phyloP scores from a whole-genome alignment of 2,329 filamentous ascomycete genomes.

The Trichophyton equinum region DNA sequence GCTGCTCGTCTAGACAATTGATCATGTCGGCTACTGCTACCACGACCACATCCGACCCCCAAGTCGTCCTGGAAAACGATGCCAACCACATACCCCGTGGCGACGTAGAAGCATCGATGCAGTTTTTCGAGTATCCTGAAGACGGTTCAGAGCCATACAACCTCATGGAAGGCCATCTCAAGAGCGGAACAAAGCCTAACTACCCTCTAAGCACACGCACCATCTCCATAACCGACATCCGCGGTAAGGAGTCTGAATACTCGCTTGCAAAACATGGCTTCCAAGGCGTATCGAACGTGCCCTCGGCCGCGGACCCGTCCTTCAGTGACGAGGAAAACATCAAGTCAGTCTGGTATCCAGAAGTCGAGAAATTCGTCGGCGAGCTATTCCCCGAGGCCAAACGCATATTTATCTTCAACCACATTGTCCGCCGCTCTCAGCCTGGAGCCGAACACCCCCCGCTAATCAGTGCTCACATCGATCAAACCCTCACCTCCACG shows the following conservation, averaged over 20 bases:
- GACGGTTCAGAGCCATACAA: constrained; percentile 51
- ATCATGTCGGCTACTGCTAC: constrained; percentile 15
- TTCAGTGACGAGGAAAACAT: constrained; percentile 62
- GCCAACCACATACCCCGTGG: constrained; percentile 42
- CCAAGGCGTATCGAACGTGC: constrained; percentile 47
- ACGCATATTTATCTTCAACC: constrained; percentile 67
- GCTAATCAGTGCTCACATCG: constrained; percentile 64
- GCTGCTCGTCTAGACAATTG: not conserved
- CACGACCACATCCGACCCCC: constrained; percentile 15
- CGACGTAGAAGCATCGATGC: constrained; percentile 48
- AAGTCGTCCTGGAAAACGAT: constrained; percentile 19
- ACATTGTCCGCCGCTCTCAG: constrained; percentile 63
- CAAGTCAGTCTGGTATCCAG: constrained; percentile 64
- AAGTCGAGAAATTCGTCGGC: constrained; percentile 62
- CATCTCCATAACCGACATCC: constrained; percentile 58
- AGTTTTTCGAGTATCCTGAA: constrained; percentile 51
- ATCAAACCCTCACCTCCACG: constrained; percentile 58
- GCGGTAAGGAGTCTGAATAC: constrained; percentile 55
- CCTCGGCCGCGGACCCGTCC: constrained; percentile 41
- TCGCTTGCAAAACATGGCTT: constrained; percentile 65
- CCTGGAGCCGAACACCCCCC: constrained; percentile 52
- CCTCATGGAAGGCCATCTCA: constrained; percentile 52
- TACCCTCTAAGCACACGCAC: constrained; percentile 40
- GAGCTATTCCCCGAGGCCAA: constrained; percentile 53
- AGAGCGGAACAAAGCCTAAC: constrained; percentile 53